These are phyloP conservation scores for Penicillium polonicum DNA, from an alignment of 2,329 filamentous ascomycete genomes.

Conservation along the genomic window DNA sequence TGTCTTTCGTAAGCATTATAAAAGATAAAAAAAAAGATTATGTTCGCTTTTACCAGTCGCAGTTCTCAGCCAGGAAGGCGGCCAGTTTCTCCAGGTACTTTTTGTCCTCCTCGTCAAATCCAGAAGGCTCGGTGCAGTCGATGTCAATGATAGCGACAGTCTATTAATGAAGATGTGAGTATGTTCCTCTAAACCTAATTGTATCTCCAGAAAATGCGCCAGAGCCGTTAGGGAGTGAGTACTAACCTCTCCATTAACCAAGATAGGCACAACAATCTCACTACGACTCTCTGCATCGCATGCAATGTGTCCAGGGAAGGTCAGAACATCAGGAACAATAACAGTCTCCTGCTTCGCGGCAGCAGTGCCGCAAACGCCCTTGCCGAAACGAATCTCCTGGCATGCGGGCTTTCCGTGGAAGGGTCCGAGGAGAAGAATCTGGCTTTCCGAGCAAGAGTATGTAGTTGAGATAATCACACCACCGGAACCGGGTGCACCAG, in stretches of 20 bases:
- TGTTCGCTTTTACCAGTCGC: slow-evolving; percentile 39
- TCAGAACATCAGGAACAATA: slow-evolving; percentile 45
- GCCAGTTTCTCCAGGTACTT: slow-evolving; percentile 45
- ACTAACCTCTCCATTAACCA: slow-evolving; percentile 42
- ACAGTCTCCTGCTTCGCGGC: slow-evolving; percentile 41
- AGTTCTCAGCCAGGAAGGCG: slow-evolving; percentile 39
- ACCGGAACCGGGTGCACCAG: slow-evolving; percentile 4
- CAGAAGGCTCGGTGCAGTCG: slow-evolving; percentile 45
- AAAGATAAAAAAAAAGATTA: neutral
- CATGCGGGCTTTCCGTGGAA: slow-evolving; percentile 52
- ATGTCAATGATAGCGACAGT: slow-evolving; percentile 51
- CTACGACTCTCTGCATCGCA: slow-evolving; percentile 50
- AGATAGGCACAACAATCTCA: slow-evolving; percentile 52
- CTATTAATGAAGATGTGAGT: slow-evolving; percentile 24
- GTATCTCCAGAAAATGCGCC: neutral
- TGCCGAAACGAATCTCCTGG: slow-evolving; percentile 47
- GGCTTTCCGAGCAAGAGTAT: slow-evolving; percentile 24
- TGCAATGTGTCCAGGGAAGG: slow-evolving; percentile 51
- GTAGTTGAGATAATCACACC: slow-evolving; percentile 26
- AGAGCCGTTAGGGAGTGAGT: neutral
- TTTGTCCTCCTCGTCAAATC: slow-evolving; percentile 48
- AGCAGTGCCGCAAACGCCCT: slow-evolving; percentile 49
- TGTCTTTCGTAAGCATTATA: slow-evolving; percentile 2
- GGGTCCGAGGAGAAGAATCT: slow-evolving; percentile 45
- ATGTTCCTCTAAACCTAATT: no score